Evolutionary conservation across 2,329 filamentous ascomycete species (phyloP).

Genomic region (Xylariaceae sp.): DNA sequence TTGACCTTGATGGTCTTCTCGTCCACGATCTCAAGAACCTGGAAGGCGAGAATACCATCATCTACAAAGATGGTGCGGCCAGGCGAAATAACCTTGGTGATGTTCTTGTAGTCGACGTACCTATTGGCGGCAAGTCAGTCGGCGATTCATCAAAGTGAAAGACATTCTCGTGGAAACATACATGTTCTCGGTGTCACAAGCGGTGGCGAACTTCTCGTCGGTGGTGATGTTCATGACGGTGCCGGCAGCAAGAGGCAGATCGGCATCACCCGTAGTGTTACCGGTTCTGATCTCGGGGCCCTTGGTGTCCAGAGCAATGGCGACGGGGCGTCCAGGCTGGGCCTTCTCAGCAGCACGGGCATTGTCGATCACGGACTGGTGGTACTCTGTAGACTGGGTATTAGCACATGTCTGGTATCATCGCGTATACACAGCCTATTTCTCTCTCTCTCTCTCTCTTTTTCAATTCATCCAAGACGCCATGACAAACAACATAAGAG

Average conservation of each 20-base stretch:
- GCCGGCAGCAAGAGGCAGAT: slow-evolving; percentile 79
- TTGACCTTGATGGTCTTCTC: slow-evolving; percentile 81
- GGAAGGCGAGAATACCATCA: slow-evolving; percentile 94
- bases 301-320: slow-evolving; percentile 82
- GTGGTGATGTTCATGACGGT: slow-evolving; percentile 93
- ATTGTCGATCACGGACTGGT: slow-evolving; percentile 97
- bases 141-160: slow-evolving; percentile 80
- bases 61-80: slow-evolving; percentile 97
- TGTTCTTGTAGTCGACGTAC: slow-evolving; percentile 99
- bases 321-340: slow-evolving; percentile 77
- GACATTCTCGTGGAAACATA: slow-evolving; percentile 43
- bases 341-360: slow-evolving; percentile 76
- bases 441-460: not conserved
- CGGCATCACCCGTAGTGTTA: slow-evolving; percentile 76
- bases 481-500: too few relatives aligned
- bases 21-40: slow-evolving; percentile 82
- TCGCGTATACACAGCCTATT: not conserved
- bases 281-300: slow-evolving; percentile 58
- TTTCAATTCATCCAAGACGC: too few relatives aligned
- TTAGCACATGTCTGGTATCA: slow-evolving; percentile 1
- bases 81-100: slow-evolving; percentile 90
- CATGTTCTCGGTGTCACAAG: slow-evolving; percentile 90
- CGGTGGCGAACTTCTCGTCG: slow-evolving; percentile 82
- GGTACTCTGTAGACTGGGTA: slow-evolving; percentile 49
- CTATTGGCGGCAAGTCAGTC: slow-evolving; percentile 38